Evolutionary conservation across 208 protist species (phyloP).

Genomic region (Vickermania ingenoplastis): DNA sequence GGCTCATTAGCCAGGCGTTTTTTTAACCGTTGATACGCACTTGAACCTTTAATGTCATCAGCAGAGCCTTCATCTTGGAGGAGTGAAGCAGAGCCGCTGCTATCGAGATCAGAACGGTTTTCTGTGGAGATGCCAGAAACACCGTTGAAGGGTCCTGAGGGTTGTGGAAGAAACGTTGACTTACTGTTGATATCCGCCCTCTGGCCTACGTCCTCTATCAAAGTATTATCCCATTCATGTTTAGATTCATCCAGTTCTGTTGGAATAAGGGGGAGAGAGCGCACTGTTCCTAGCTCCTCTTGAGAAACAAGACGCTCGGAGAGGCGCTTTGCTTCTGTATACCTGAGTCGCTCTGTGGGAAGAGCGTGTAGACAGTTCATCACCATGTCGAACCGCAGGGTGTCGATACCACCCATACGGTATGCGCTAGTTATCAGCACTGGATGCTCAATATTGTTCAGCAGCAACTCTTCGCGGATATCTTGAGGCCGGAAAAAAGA

Average conservation of each 20-base stretch:
- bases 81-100: neutral
- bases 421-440: slow-evolving; percentile 81
- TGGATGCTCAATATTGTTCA: slow-evolving; percentile 75
- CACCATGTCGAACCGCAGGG: slow-evolving; percentile 85
- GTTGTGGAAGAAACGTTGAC: neutral
- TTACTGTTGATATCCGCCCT: neutral
- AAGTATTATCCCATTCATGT: slow-evolving; percentile 47
- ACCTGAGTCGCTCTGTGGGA: slow-evolving; percentile 69
- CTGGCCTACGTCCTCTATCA: slow-evolving; percentile 18
- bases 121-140: neutral
- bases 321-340: slow-evolving; percentile 63
- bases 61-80: neutral
- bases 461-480: slow-evolving; percentile 66
- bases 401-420: slow-evolving; percentile 78
- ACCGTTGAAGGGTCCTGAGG: neutral
- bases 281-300: slow-evolving; percentile 63
- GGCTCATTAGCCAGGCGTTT: slow-evolving; percentile 46
- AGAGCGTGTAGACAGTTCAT: slow-evolving; percentile 77
- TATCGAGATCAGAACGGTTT: neutral
- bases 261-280: slow-evolving; percentile 49
- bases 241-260: slow-evolving; percentile 53
- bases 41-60: slow-evolving; percentile 5
- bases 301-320: slow-evolving; percentile 70
- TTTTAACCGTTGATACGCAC: slow-evolving; percentile 37
- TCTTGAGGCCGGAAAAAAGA: slow-evolving; percentile 41